Conservation (phyloP, 768 basidiomycete genomes). For the Boletus pseudo-olivaceus region DNA sequence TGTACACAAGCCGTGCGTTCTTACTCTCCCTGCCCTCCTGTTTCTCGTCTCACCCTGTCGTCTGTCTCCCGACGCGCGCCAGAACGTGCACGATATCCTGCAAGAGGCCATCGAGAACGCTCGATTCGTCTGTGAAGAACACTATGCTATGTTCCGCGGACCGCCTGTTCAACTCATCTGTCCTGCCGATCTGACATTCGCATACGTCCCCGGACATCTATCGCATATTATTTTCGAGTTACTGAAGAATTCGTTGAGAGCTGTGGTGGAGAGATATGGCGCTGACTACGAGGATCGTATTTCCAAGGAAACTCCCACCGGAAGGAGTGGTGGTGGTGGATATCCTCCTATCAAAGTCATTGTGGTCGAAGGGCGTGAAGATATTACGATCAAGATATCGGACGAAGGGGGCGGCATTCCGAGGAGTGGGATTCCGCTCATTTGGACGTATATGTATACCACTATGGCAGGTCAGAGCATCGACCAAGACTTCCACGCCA, state of each 20-base stretch:
- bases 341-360: conserved; percentile 40
- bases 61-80: background rate
- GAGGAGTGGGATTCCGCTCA: conserved; percentile 79
- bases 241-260: conserved; percentile 95
- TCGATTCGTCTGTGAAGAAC: conserved; percentile 90
- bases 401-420: conserved; percentile 96
- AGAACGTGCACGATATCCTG: conserved; percentile 97
- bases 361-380: conserved; percentile 94
- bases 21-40: background rate
- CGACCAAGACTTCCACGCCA: conserved; percentile 69
- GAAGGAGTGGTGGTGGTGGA: conserved; percentile 2
- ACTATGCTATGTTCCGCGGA: conserved; percentile 92
- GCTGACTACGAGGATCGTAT: conserved; percentile 62
- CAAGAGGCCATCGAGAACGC: conserved; percentile 99
- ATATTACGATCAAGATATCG: conserved; percentile 98
- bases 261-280: conserved; percentile 91
- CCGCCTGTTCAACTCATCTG: conserved; percentile 97
- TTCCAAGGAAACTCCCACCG: conserved; percentile 5
- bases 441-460: conserved; percentile 99
- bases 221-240: conserved; percentile 97
- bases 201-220: conserved; percentile 95
- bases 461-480: conserved; percentile 74
- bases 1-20: conserved; percentile 80
- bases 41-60: background rate
- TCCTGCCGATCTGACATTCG: conserved; percentile 77